phyloP scores from a whole-genome alignment of 371 early-diverging fungal species.

The Spraguea lophii region DNA sequence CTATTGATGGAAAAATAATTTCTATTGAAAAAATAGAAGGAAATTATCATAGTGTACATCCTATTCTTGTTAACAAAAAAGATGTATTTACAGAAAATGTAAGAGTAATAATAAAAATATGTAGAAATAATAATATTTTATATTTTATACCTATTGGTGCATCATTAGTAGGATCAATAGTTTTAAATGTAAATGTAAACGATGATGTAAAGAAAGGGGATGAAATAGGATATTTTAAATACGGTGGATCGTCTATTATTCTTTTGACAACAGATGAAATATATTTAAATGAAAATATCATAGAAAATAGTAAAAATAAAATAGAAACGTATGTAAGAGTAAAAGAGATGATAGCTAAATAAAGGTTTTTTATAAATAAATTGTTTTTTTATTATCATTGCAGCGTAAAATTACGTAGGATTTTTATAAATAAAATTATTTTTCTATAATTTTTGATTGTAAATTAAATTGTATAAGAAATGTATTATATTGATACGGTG shows the following conservation, averaged over 20 bases:
- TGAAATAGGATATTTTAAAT: slow-evolving; percentile 60
- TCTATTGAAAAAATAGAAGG: slow-evolving; percentile 42
- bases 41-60: slow-evolving; percentile 60
- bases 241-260: slow-evolving; percentile 43
- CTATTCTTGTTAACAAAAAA: slow-evolving; percentile 52
- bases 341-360: no score
- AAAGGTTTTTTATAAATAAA: no score
- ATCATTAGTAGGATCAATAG: slow-evolving; percentile 67
- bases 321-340: no score
- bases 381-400: no score
- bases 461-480: no score
- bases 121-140: slow-evolving; percentile 52
- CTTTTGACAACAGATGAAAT: no score
- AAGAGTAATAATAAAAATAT: slow-evolving; percentile 53
- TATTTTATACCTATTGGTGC: slow-evolving; percentile 58
- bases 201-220: slow-evolving; percentile 51
- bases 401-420: no score
- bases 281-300: no score
- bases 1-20: slow-evolving; percentile 50
- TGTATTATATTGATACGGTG: no score
- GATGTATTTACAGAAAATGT: slow-evolving; percentile 66
- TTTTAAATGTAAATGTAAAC: slow-evolving; percentile 50
- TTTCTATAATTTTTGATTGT: no score
- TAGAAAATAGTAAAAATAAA: no score
- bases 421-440: no score